Conservation (phyloP, 2,329 filamentous ascomycete species). For the Fusarium napiforme region DNA sequence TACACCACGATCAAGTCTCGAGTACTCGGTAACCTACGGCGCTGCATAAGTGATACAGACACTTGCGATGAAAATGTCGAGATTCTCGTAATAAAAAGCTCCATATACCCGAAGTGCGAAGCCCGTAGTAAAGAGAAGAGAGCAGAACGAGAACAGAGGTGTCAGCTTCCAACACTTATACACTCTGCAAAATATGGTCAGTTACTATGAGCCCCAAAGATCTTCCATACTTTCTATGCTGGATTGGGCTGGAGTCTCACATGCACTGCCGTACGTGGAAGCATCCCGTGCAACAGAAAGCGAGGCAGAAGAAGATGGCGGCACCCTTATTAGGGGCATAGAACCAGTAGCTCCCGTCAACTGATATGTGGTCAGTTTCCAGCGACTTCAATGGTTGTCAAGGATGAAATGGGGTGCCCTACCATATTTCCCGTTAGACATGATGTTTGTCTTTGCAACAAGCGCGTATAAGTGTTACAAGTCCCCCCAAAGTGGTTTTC, state of each 20-base stretch:
- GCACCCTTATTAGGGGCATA: slow-evolving; percentile 61
- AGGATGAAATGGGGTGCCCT: background rate
- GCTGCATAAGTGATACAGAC: slow-evolving; percentile 51
- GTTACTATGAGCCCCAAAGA: background rate
- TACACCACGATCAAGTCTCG: background rate
- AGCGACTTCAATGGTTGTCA: background rate
- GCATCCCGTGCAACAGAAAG: slow-evolving; percentile 52
- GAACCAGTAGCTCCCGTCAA: slow-evolving; percentile 57
- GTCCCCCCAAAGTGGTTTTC: background rate
- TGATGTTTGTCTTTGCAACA: background rate
- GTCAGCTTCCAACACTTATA: slow-evolving; percentile 68
- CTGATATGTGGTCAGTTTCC: slow-evolving; percentile 37
- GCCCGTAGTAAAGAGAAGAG: slow-evolving; percentile 64
- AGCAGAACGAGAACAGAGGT: slow-evolving; percentile 64
- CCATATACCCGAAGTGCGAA: slow-evolving; percentile 58
- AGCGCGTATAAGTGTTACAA: background rate
- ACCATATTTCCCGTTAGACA: slow-evolving; percentile 50
- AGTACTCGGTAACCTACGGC: slow-evolving; percentile 41
- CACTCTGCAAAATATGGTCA: slow-evolving; percentile 50
- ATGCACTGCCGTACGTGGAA: slow-evolving; percentile 56
- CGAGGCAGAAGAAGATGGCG: slow-evolving; percentile 58
- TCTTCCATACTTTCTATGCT: background rate
- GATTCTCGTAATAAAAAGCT: slow-evolving; percentile 47
- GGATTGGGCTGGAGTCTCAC: slow-evolving; percentile 52
- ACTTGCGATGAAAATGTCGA: slow-evolving; percentile 49